These are phyloP conservation scores for Raphidocelis subcapitata DNA, from an alignment of 139 green algal genomes.

Conservation along the genomic window DNA sequence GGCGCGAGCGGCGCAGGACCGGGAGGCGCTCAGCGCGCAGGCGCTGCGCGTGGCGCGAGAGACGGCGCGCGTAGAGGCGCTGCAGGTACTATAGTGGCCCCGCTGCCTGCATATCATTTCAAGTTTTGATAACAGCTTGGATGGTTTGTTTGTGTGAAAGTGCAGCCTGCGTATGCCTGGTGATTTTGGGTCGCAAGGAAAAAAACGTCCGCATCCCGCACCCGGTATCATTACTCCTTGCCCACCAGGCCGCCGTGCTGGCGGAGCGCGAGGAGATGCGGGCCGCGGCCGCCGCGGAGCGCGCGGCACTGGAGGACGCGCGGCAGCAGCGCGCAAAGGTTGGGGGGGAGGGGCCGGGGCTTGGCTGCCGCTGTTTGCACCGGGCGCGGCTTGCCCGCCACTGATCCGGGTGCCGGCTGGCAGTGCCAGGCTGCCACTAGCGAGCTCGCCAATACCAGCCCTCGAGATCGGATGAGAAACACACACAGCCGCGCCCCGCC, in stretches of 20 bases:
- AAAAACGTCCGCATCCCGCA: too few relatives aligned
- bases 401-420: background rate
- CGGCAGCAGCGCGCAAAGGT: constrained; percentile 9
- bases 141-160: too few relatives aligned
- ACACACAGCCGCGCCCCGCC: background rate
- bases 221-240: too few relatives aligned
- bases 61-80: constrained; percentile 21
- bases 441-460: background rate
- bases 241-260: constrained; percentile 13
- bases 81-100: constrained; percentile 8
- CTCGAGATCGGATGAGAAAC: background rate
- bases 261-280: constrained; percentile 19
- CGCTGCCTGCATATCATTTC: background rate
- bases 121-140: too few relatives aligned
- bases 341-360: background rate
- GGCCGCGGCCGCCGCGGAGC: constrained; percentile 9
- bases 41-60: constrained; percentile 10
- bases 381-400: background rate
- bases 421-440: background rate
- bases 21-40: constrained; percentile 13
- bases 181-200: too few relatives aligned
- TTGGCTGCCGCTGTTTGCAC: background rate
- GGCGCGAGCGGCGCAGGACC: constrained; percentile 5
- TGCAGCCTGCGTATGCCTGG: too few relatives aligned
- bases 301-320: constrained; percentile 27